phyloP scores from a whole-genome alignment of 176 grass and related monocot genomes.

The Secale cereale region DNA sequence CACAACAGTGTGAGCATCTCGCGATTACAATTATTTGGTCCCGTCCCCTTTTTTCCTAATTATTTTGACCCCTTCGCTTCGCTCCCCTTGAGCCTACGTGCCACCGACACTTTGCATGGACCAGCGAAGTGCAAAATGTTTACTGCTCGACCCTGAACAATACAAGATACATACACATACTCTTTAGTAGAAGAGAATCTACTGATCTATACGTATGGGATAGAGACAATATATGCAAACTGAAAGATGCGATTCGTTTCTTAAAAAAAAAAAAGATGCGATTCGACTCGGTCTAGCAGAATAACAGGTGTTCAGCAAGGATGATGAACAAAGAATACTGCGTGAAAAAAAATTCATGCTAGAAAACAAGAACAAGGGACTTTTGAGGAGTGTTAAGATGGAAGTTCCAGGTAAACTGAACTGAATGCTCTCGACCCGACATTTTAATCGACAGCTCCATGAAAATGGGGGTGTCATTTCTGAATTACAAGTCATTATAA shows the following conservation, averaged over 20 bases:
- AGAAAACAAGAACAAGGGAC: conserved; percentile 22
- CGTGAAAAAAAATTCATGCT: conserved; percentile 19
- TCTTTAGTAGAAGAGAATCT: conserved; percentile 11
- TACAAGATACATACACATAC: background rate
- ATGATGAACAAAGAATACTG: conserved; percentile 42
- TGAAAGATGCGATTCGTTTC: no score
- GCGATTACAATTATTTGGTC: background rate
- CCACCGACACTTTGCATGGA: conserved; percentile 14
- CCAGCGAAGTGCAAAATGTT: background rate
- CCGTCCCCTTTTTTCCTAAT: background rate
- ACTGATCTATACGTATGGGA: conserved; percentile 28
- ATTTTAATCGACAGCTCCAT: conserved; percentile 44
- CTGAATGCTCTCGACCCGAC: conserved; percentile 50
- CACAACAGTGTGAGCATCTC: background rate
- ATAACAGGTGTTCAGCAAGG: background rate
- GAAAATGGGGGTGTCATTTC: conserved; percentile 43
- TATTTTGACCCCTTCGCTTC: no score
- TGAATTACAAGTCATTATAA: conserved; percentile 59
- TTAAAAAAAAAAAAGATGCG: no score
- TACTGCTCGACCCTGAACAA: background rate
- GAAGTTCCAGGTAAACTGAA: conserved; percentile 60
- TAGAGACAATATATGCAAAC: background rate
- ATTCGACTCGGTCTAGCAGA: background rate
- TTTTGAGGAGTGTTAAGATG: conserved; percentile 16
- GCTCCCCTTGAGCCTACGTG: background rate